Evolutionary conservation across 495 filamentous ascomycete species (phyloP).

Genomic region (Trichoderma virens): DNA sequence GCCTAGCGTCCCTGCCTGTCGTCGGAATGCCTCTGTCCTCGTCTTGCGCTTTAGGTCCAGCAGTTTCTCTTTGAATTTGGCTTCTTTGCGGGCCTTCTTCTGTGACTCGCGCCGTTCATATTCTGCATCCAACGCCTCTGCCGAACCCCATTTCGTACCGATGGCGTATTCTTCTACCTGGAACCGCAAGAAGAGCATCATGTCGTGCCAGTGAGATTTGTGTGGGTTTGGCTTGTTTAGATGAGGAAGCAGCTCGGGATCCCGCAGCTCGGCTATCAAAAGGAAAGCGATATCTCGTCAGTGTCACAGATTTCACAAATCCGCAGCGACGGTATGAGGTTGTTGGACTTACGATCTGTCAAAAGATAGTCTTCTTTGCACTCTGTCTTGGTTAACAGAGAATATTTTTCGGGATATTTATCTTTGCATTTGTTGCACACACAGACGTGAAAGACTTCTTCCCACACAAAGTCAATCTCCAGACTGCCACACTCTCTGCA

Average conservation of each 20-base stretch:
- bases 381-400: slow-evolving; percentile 92
- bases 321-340: not conserved
- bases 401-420: slow-evolving; percentile 83
- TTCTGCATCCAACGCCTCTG: slow-evolving; percentile 80
- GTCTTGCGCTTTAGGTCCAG: slow-evolving; percentile 89
- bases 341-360: slow-evolving; percentile 74
- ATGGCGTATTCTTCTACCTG: slow-evolving; percentile 93
- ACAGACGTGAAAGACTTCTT: slow-evolving; percentile 62
- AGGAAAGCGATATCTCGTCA: slow-evolving; percentile 13
- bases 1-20: slow-evolving; percentile 40
- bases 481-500: slow-evolving; percentile 76
- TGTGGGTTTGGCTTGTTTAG: slow-evolving; percentile 88
- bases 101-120: slow-evolving; percentile 72
- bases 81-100: slow-evolving; percentile 82
- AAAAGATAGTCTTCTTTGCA: slow-evolving; percentile 89
- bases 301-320: not conserved
- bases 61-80: slow-evolving; percentile 83
- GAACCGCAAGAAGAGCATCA: slow-evolving; percentile 92
- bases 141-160: slow-evolving; percentile 71
- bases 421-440: slow-evolving; percentile 81
- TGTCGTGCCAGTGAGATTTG: slow-evolving; percentile 92
- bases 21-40: slow-evolving; percentile 78
- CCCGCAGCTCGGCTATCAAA: slow-evolving; percentile 65
- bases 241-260: slow-evolving; percentile 78
- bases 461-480: slow-evolving; percentile 94